Evolutionary conservation across 495 filamentous ascomycete species (phyloP).

Genomic region (Chaetomidium leptoderma): DNA sequence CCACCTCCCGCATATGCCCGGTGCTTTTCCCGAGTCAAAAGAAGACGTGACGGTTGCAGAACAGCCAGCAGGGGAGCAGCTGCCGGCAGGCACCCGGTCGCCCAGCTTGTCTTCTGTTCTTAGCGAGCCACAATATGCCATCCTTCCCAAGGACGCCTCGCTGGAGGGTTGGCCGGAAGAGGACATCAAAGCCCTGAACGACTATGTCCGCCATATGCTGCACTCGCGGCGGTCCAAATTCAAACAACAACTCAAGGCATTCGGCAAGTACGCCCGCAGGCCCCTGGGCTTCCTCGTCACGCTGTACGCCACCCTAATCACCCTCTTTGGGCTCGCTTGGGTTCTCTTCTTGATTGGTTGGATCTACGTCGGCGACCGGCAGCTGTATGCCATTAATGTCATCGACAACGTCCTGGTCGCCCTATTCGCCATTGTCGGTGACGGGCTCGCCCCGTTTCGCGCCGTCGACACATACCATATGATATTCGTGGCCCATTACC

Average conservation of each 20-base stretch:
- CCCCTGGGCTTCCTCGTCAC: constrained; percentile 74
- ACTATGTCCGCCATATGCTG: constrained; percentile 76
- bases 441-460: constrained; percentile 71
- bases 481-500: constrained; percentile 59
- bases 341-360: constrained; percentile 81
- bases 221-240: constrained; percentile 72
- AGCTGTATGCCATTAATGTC: constrained; percentile 65
- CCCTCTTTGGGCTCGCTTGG: constrained; percentile 76
- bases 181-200: constrained; percentile 68
- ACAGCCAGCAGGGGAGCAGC: constrained; percentile 10
- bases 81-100: constrained; percentile 12
- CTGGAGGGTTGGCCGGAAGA: constrained; percentile 65
- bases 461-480: constrained; percentile 79
- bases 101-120: constrained; percentile 45
- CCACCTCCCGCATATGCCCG: constrained; percentile 30
- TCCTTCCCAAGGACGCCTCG: constrained; percentile 59
- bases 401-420: constrained; percentile 76
- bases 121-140: constrained; percentile 49
- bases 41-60: constrained; percentile 17
- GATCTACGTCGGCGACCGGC: constrained; percentile 72
- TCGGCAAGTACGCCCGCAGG: constrained; percentile 65
- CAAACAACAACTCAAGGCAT: constrained; percentile 69
- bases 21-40: constrained; percentile 24
- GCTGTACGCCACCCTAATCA: constrained; percentile 75
- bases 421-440: constrained; percentile 72